Evolutionary conservation across 352 stramenopile species (phyloP).

Genomic region (Phytopythium vexans): DNA sequence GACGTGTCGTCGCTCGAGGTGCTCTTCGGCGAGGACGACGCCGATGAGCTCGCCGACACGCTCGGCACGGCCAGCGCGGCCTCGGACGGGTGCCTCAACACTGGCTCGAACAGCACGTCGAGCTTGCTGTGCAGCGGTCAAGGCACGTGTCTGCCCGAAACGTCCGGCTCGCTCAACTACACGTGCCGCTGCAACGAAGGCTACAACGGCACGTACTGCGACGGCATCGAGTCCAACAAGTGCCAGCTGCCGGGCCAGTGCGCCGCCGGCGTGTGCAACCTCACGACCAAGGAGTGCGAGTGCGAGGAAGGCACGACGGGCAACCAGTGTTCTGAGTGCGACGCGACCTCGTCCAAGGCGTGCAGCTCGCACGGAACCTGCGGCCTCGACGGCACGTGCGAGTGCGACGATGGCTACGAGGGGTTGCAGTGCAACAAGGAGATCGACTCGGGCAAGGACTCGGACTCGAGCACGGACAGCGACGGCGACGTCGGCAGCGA

Average conservation of each 20-base stretch:
- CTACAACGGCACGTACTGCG: slow-evolving; percentile 75
- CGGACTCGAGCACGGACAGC: slow-evolving; percentile 16
- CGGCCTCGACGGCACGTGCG: slow-evolving; percentile 18
- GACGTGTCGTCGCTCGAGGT: slow-evolving; percentile 54
- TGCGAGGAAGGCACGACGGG: slow-evolving; percentile 59
- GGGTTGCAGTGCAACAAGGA: slow-evolving; percentile 5
- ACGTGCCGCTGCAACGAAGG: slow-evolving; percentile 67
- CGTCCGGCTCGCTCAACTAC: slow-evolving; percentile 48
- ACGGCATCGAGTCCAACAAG: slow-evolving; percentile 71
- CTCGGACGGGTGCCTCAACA: slow-evolving; percentile 56
- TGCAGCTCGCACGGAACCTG: slow-evolving; percentile 64
- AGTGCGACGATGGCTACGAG: slow-evolving; percentile 10
- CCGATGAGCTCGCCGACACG: slow-evolving; percentile 37
- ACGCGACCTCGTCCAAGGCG: slow-evolving; percentile 42
- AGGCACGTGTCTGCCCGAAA: slow-evolving; percentile 54
- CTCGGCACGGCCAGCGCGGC: slow-evolving; percentile 68
- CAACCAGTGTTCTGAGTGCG: slow-evolving; percentile 68
- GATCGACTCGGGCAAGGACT: slow-evolving; percentile 15
- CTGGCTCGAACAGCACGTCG: slow-evolving; percentile 43
- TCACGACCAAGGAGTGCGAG: slow-evolving; percentile 57
- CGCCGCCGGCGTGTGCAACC: slow-evolving; percentile 61
- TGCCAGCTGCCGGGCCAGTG: slow-evolving; percentile 63
- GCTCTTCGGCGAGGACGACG: slow-evolving; percentile 52
- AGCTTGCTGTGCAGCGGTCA: slow-evolving; percentile 72
- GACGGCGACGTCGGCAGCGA: slow-evolving; percentile 52